Evolutionary conservation across 768 basidiomycete species (phyloP).

Genomic region (Suillus decipiens): DNA sequence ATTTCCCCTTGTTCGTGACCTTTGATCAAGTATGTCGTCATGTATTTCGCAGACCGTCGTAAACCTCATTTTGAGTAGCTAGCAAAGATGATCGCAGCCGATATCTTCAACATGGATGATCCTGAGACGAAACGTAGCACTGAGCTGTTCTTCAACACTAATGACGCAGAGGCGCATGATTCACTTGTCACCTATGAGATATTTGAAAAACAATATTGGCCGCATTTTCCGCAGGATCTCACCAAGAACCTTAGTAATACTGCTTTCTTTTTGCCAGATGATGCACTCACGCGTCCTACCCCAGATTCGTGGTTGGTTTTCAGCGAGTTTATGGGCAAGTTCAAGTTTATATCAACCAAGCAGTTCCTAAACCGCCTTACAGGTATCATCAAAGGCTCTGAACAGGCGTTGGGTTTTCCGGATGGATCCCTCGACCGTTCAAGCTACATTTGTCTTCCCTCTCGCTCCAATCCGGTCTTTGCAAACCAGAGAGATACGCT

Average conservation of each 20-base stretch:
- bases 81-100: slow-evolving; percentile 28
- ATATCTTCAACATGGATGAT: slow-evolving; percentile 18
- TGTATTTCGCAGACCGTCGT: neutral
- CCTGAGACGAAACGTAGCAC: slow-evolving; percentile 8
- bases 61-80: slow-evolving; percentile 17
- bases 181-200: slow-evolving; percentile 43
- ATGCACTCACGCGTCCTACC: slow-evolving; percentile 1
- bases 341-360: neutral
- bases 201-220: slow-evolving; percentile 61
- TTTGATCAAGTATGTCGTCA: slow-evolving; percentile 52
- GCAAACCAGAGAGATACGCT: slow-evolving; percentile 47
- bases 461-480: slow-evolving; percentile 57
- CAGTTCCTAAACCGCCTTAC: neutral
- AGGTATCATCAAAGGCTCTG: slow-evolving; percentile 71
- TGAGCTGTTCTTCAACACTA: slow-evolving; percentile 16
- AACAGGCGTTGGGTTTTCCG: slow-evolving; percentile 41
- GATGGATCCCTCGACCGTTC: slow-evolving; percentile 43
- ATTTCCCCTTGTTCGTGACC: slow-evolving; percentile 74
- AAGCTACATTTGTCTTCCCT: slow-evolving; percentile 49
- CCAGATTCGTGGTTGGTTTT: slow-evolving; percentile 66
- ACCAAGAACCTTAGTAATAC: slow-evolving; percentile 54
- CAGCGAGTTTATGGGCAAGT: slow-evolving; percentile 64
- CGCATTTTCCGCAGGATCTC: slow-evolving; percentile 51
- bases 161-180: slow-evolving; percentile 20
- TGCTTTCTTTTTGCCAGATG: neutral